Percentiles rank a stretch among this genome's conserved stretches.
Conservation (phyloP, 192 early-diverging fungal species). For the Irineochytrium annulatum region DNA sequence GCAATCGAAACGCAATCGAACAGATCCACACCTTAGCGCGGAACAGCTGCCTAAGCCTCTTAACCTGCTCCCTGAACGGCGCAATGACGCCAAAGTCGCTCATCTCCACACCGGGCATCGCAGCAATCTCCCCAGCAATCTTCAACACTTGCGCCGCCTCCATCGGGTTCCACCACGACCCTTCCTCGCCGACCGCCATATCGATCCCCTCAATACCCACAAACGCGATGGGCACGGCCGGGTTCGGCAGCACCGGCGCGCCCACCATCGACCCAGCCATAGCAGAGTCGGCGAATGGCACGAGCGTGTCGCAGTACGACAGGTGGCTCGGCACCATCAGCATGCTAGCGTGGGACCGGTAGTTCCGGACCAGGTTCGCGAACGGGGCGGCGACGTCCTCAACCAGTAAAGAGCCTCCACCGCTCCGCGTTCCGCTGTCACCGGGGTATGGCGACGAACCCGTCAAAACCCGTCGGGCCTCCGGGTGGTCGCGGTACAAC, state of each 20-base stretch:
- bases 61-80: constrained; percentile 54
- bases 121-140: constrained; percentile 27
- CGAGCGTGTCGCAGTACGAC: constrained; percentile 45
- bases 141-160: constrained; percentile 42
- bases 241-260: constrained; percentile 34
- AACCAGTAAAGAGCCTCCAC: constrained; percentile 9
- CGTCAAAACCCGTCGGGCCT: constrained; percentile 12
- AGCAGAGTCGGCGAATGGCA: constrained; percentile 27
- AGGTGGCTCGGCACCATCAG: constrained; percentile 46
- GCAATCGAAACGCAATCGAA: no score
- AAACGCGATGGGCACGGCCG: constrained; percentile 45
- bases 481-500: constrained; percentile 42
- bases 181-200: constrained; percentile 20
- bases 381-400: constrained; percentile 31
- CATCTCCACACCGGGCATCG: constrained; percentile 17
- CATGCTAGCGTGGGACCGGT: constrained; percentile 48
- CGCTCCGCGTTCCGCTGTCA: not conserved
- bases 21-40: no score
- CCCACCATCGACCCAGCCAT: constrained; percentile 36
- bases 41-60: not conserved
- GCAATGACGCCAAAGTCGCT: constrained; percentile 53
- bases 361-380: constrained; percentile 45
- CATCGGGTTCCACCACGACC: constrained; percentile 45
- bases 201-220: constrained; percentile 48
- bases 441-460: constrained; percentile 8